Evolutionary conservation across 2,329 filamentous ascomycete genomes (phyloP), one percentile per base, ranked within the genome.

Genomic region (Penicillium sp.): DNA sequence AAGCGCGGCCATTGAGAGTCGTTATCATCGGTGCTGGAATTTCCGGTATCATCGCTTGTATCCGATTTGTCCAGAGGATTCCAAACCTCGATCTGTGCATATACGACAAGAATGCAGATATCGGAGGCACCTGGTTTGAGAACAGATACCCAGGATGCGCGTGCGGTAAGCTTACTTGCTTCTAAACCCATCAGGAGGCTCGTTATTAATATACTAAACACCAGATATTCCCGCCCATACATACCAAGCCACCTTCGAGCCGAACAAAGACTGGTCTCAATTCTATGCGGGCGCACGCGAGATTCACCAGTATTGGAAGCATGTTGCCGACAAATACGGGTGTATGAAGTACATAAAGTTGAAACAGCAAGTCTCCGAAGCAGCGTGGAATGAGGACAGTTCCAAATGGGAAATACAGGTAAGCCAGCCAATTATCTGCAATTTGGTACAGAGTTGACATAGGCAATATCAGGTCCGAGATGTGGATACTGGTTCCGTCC

Each of bases 211-310:
- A 9, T 2, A 44, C 7, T n/a, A 2, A 24, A n/a, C 5, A 2
- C 13, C 8, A 69, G 75, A 79, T 57, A 76, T 78, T 24, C 76
- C 76, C 0, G 68, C 68, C 5, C 75, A 78, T 43, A 74, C 73
- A 24, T 79, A 79, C 45, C 76, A 80, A 50, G 80, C 78, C 54
- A 74, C 72, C 6, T 81, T 78, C 68, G 77, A 77, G 51, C 79
- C 77, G 0, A 70, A 70, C 45, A 66, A 67, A 43, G 63, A 77
- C 68, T 79, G 76, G 77, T 72, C 71, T 5, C 71, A 74, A 11
- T 79, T 77, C 60, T 80, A 79, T 59, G 75, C 74, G 2, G 73
- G 72, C 27, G 70, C 74, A 0, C 69, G 73, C 1, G 77, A 81
- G 60, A 81, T 81, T 11, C 76, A 74, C 67, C 61, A 67, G 16